These are phyloP conservation scores for Helotiales sp. DNA, from an alignment of 2,329 filamentous ascomycete species.

Conservation along the genomic window DNA sequence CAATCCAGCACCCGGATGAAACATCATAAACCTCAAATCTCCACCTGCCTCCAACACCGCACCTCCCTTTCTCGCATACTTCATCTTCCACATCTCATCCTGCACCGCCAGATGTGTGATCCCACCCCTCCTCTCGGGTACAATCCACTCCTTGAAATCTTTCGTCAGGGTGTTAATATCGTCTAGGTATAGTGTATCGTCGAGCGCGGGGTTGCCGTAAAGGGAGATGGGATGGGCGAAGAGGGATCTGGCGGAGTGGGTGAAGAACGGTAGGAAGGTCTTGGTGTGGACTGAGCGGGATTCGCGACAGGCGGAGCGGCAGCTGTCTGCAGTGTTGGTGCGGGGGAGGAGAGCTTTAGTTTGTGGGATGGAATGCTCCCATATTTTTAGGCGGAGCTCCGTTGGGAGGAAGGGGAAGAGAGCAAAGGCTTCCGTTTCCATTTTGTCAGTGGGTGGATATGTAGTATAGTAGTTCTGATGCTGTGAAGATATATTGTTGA, in stretches of 20 bases:
- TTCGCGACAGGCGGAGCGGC: conserved; percentile 2
- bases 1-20: conserved; percentile 3
- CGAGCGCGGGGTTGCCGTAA: background rate
- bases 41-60: conserved; percentile 8
- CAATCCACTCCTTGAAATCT: conserved; percentile 15
- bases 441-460: background rate
- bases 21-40: conserved; percentile 15
- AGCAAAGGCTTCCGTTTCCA: conserved; percentile 6
- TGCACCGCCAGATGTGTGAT: conserved; percentile 10
- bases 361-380: conserved; percentile 2
- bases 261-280: conserved; percentile 10
- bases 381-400: conserved; percentile 14
- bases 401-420: conserved; percentile 12
- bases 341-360: conserved; percentile 9
- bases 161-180: conserved; percentile 10
- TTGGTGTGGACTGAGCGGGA: conserved; percentile 7
- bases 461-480: background rate
- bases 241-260: background rate
- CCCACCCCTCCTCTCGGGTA: background rate
- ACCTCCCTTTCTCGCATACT: background rate
- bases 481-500: background rate
- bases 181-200: conserved; percentile 15
- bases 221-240: conserved; percentile 7
- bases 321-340: background rate
- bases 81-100: conserved; percentile 13